phyloP scores from a whole-genome alignment of 108 stramenopile genomes.

The Pseudonitzschia delicatissima region DNA sequence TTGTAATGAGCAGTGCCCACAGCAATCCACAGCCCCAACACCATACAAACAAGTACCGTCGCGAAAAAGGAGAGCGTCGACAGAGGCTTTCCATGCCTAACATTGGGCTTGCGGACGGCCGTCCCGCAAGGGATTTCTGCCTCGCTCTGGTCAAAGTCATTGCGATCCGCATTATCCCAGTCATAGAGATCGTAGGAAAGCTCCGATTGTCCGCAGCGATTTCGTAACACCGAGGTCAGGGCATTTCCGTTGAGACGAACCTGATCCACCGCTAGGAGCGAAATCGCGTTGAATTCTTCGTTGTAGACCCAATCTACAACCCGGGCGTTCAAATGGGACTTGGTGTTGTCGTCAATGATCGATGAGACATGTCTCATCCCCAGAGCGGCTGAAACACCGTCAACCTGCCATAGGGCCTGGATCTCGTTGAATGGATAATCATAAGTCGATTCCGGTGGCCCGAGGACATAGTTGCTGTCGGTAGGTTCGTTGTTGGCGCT shows the following conservation, averaged over 20 bases:
- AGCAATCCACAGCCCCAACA: slow-evolving; percentile 19
- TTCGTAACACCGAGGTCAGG: slow-evolving; percentile 62
- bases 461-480: slow-evolving; percentile 44
- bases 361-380: slow-evolving; percentile 57
- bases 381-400: slow-evolving; percentile 43
- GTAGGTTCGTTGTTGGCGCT: slow-evolving; percentile 73
- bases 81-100: slow-evolving; percentile 13
- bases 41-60: not conserved
- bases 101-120: slow-evolving; percentile 16
- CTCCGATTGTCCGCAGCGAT: slow-evolving; percentile 61
- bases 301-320: slow-evolving; percentile 58
- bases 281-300: slow-evolving; percentile 50
- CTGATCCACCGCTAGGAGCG: slow-evolving; percentile 62
- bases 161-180: not conserved
- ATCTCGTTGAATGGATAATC: slow-evolving; percentile 70
- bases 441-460: slow-evolving; percentile 49
- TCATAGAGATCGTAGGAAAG: not conserved
- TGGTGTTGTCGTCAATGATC: slow-evolving; percentile 62
- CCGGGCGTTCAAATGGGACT: slow-evolving; percentile 56
- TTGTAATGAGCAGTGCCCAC: slow-evolving; percentile 18
- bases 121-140: slow-evolving; percentile 20
- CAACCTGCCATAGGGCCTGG: slow-evolving; percentile 80
- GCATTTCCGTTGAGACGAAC: slow-evolving; percentile 73
- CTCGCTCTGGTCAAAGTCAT: not conserved
- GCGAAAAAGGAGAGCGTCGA: slow-evolving; percentile 25